Percentiles rank a stretch among this genome's conserved stretches.
Evolutionary conservation across 1,139 yeast genomes (phyloP).

Genomic region (Wickerhamomyces sp.): DNA sequence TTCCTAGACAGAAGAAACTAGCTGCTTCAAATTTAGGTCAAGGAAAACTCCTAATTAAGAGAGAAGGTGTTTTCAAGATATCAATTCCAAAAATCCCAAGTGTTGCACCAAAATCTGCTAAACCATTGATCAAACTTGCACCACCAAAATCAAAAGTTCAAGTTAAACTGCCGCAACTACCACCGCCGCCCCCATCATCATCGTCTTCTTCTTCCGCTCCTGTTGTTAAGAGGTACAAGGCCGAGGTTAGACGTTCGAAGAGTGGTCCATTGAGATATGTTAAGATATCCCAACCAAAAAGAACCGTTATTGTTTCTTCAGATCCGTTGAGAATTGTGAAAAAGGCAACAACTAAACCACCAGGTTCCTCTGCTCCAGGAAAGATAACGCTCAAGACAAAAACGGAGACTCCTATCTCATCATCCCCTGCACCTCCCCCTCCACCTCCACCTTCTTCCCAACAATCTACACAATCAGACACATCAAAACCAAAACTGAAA

Average conservation of each 20-base stretch:
- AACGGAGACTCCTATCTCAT: conserved; percentile 1
- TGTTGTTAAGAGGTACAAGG: conserved; percentile 14
- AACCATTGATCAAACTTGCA: not conserved
- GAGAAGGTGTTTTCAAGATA: conserved; percentile 32
- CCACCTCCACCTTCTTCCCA: conserved; percentile 3
- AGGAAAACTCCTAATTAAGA: conserved; percentile 25
- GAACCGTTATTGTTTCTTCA: conserved; percentile 18
- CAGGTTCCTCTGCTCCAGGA: not conserved
- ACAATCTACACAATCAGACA: conserved; percentile 6
- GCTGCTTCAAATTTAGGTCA: conserved; percentile 43
- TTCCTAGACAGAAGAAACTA: conserved; percentile 66
- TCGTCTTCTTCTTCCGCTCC: conserved; percentile 13
- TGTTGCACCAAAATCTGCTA: conserved; percentile 1
- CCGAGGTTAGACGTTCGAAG: conserved; percentile 16
- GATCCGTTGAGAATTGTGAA: conserved; percentile 18
- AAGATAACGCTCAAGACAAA: conserved; percentile 1
- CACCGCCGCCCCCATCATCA: conserved; percentile 1
- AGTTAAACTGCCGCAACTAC: conserved; percentile 1
- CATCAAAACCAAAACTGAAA: conserved; percentile 22
- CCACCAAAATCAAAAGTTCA: conserved; percentile 1
- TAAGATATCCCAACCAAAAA: conserved; percentile 15
- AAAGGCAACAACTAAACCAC: not conserved
- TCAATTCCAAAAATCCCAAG: conserved; percentile 24
- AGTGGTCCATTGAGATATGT: conserved; percentile 22
- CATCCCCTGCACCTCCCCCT: conserved; percentile 3